Percentiles rank a stretch among this genome's conserved stretches.
Evolutionary conservation across 352 stramenopile genomes (phyloP).

Genomic region (Lagenidium giganteum): DNA sequence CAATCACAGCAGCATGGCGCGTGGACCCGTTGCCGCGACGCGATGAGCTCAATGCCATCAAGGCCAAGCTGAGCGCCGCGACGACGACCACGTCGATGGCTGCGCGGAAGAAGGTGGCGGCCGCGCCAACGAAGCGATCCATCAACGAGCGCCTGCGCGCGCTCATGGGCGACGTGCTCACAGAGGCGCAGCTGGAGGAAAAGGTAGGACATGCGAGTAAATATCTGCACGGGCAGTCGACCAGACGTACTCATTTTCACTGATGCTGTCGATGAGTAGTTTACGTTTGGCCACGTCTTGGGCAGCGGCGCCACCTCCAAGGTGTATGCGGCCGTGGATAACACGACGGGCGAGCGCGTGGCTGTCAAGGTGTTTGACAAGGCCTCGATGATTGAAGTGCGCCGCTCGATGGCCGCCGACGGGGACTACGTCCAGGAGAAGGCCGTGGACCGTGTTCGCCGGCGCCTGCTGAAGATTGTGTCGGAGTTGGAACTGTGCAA

Average conservation of each 20-base stretch:
- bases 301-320: conserved; percentile 73
- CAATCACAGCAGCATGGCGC: no score
- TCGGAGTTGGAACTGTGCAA: conserved; percentile 81
- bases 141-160: conserved; percentile 58
- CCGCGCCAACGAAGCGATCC: no score
- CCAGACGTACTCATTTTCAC: background rate
- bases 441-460: conserved; percentile 59
- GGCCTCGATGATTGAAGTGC: conserved; percentile 68
- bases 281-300: conserved; percentile 55
- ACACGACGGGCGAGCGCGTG: conserved; percentile 33
- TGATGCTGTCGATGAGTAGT: conserved; percentile 23
- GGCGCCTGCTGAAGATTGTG: conserved; percentile 72
- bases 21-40: no score
- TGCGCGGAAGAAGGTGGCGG: no score
- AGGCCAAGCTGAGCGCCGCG: no score
- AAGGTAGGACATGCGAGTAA: conserved; percentile 31
- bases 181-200: conserved; percentile 47
- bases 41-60: no score
- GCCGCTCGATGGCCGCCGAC: conserved; percentile 71
- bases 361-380: conserved; percentile 86
- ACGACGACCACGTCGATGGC: no score
- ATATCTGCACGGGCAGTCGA: conserved; percentile 1
- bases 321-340: conserved; percentile 65
- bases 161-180: conserved; percentile 58
- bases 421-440: conserved; percentile 53